Evolutionary conservation across 2,329 filamentous ascomycete genomes (phyloP), one percentile per base, ranked within the genome.

Genomic region (Raffaelea albimanens): DNA sequence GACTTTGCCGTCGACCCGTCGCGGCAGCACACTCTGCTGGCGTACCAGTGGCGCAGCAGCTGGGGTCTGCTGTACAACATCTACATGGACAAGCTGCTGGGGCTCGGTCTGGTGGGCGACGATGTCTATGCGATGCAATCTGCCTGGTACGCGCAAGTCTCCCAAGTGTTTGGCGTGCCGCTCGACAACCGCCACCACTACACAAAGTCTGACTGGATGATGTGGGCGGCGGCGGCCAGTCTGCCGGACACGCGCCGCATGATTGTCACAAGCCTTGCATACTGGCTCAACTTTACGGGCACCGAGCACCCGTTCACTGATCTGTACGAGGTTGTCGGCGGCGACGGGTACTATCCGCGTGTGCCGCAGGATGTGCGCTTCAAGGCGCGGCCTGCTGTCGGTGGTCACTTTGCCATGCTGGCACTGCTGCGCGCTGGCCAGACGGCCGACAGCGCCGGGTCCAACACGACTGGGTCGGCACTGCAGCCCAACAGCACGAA

Each of bases 141-240:
- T 25, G 65, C 73, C 48, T 94, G 87, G 75, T 95, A 95, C 69
- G 71, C 74, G 40, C 75, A 76, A 10, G 78, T 86, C 3, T 77
- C 82, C 45, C 79, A 85, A 52, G 77, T 80, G 58, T 93, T 87
- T 63, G 88, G 87, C 18, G 73, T 94, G 1, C 83, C 87, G 0
- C 79, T 95, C 9, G 88, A 95, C 67, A 83, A 78, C 40, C 80
- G 88, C 44, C 86, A 93, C 65, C 69, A 82, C 1, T 91, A 88
- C 67, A 85, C 87, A 52, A 95, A 95, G 67, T 80, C 80, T 1
- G 88, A 95, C 67, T 95, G 88, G 88, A 80, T 90, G 60, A 80
- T 93, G 61, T 90, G 89, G 67, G 78, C 80, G 5, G 88, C 88
- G n/a, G 83, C 87, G 10, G 82, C 90, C 10, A 76, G 85, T 0